These are phyloP conservation scores for Candida tibetensis DNA, from an alignment of 805 yeast genomes.

Conservation along the genomic window DNA sequence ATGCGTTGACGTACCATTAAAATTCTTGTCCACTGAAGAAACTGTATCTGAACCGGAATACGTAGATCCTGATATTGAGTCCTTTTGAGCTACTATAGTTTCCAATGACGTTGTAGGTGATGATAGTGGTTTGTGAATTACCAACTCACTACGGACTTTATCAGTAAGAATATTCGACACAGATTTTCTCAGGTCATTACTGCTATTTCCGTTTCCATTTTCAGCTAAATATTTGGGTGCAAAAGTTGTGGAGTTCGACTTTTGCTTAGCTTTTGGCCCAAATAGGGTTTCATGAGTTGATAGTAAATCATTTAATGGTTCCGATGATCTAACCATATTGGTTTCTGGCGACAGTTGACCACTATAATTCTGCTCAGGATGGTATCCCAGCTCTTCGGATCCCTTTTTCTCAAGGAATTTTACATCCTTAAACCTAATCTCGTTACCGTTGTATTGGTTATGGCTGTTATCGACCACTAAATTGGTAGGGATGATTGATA, in stretches of 20 bases:
- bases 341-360: conserved; percentile 1
- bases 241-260: conserved; percentile 2
- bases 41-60: conserved; percentile 1
- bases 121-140: conserved; percentile 10
- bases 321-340: neutral
- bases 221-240: neutral
- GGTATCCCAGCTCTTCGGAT: neutral
- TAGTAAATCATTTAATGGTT: conserved; percentile 20
- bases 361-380: neutral
- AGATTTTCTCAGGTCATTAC: neutral
- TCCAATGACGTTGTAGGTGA: conserved; percentile 24
- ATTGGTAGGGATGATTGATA: conserved; percentile 31
- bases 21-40: conserved; percentile 7
- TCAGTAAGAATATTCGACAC: conserved; percentile 9
- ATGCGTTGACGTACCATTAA: conserved; percentile 27
- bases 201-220: neutral
- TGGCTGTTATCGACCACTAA: conserved; percentile 14
- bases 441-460: neutral
- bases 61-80: conserved; percentile 7
- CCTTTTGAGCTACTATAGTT: conserved; percentile 17
- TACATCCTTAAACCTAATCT: conserved; percentile 24
- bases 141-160: conserved; percentile 13
- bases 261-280: conserved; percentile 9
- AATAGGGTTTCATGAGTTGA: conserved; percentile 35
- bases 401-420: conserved; percentile 14